Percentiles rank a stretch among this genome's conserved stretches.
Evolutionary conservation across 257 asterid species (phyloP).

Genomic region (Ilex asprella): DNA sequence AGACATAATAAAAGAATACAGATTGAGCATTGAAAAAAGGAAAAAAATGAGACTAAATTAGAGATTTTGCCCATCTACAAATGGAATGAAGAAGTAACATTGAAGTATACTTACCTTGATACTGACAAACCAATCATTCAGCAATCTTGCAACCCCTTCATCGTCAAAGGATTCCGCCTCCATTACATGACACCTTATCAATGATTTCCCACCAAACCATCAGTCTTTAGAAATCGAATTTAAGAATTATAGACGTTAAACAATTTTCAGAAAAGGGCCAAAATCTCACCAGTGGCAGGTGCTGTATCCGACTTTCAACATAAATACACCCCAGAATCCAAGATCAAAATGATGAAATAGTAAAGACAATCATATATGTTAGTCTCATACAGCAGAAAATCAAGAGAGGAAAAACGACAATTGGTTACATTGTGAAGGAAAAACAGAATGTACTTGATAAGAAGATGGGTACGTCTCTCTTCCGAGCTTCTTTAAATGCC

Average conservation of each 20-base stretch:
- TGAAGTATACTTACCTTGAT: slow-evolving; percentile 48
- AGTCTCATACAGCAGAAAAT: neutral
- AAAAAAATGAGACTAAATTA: no score
- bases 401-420: neutral
- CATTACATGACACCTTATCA: slow-evolving; percentile 94
- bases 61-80: neutral
- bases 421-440: neutral
- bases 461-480: slow-evolving; percentile 80
- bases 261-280: neutral
- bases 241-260: neutral
- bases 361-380: neutral
- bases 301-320: slow-evolving; percentile 91
- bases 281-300: slow-evolving; percentile 88
- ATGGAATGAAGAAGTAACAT: neutral
- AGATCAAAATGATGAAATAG: slow-evolving; percentile 5
- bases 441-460: slow-evolving; percentile 49
- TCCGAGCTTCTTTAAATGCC: slow-evolving; percentile 87
- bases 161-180: slow-evolving; percentile 95
- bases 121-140: slow-evolving; percentile 87
- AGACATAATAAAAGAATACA: neutral
- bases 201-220: slow-evolving; percentile 2
- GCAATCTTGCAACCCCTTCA: slow-evolving; percentile 72
- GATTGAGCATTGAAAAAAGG: neutral
- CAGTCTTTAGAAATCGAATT: neutral
- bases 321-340: slow-evolving; percentile 19